Conservation (phyloP, 2,329 filamentous ascomycete species). For the Curvularia lunata region DNA sequence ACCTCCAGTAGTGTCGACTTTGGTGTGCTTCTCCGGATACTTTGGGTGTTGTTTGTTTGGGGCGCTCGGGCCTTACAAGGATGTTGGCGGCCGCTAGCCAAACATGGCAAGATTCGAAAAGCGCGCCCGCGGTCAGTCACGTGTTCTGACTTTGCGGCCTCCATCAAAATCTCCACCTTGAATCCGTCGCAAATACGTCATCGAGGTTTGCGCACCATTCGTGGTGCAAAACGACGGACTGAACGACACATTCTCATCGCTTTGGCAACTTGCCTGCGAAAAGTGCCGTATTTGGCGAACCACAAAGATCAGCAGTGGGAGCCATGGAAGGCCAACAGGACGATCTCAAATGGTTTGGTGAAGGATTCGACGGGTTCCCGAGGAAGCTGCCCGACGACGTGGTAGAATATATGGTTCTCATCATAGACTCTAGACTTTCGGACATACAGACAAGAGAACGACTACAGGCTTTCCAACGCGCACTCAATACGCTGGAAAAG, state of each 20-base stretch:
- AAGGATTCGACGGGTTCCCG: constrained; percentile 69
- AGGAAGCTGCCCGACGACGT: constrained; percentile 79
- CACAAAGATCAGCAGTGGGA: background rate
- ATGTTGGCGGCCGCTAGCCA: constrained; percentile 16
- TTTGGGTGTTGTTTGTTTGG: constrained; percentile 31
- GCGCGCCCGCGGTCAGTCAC: constrained; percentile 26
- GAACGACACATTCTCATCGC: background rate
- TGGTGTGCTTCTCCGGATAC: constrained; percentile 16
- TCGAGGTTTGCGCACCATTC: background rate
- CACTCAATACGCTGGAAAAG: constrained; percentile 67
- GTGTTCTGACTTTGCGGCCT: constrained; percentile 27
- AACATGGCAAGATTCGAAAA: constrained; percentile 24
- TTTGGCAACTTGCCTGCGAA: background rate
- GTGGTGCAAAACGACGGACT: background rate
- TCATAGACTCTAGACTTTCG: constrained; percentile 64
- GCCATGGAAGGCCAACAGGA: constrained; percentile 53
- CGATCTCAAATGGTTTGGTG: constrained; percentile 69
- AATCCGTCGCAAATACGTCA: background rate
- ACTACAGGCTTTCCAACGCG: constrained; percentile 75
- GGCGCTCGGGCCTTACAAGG: constrained; percentile 23
- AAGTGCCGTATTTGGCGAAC: no score
- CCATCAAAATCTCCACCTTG: constrained; percentile 1
- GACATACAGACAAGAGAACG: constrained; percentile 65
- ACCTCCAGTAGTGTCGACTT: constrained; percentile 18
- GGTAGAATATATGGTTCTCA: constrained; percentile 82